A percentile compares a stretch with the other conserved stretches of the same genome.
These are phyloP conservation scores for Tricholomella constricta DNA, from an alignment of 768 basidiomycete species.

Conservation along the genomic window DNA sequence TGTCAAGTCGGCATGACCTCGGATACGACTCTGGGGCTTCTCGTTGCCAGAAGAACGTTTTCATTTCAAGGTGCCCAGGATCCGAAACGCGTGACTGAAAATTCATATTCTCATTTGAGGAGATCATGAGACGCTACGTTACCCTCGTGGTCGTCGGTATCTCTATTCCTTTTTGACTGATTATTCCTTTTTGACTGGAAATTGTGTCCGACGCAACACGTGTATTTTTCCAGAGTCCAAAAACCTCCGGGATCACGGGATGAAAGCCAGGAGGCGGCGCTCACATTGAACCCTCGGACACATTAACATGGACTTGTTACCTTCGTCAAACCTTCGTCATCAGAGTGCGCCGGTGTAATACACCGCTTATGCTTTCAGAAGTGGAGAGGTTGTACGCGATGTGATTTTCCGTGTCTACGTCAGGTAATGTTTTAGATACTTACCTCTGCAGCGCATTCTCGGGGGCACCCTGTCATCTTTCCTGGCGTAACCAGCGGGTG, in stretches of 20 bases:
- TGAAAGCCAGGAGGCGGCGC: neutral
- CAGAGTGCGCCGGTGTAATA: neutral
- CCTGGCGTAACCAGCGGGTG: neutral
- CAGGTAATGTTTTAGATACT: neutral
- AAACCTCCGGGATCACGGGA: conserved; percentile 10
- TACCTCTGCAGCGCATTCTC: neutral
- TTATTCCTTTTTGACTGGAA: neutral
- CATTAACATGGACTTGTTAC: neutral
- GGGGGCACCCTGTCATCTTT: conserved; percentile 1
- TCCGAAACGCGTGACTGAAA: neutral
- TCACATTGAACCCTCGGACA: neutral
- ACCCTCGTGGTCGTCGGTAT: neutral
- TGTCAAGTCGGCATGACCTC: conserved; percentile 13
- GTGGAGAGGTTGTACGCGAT: neutral
- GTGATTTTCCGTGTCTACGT: conserved; percentile 3
- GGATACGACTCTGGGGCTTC: conserved; percentile 5
- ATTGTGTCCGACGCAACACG: neutral
- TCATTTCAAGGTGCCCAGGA: neutral
- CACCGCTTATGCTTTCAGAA: neutral
- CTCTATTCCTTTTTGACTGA: neutral
- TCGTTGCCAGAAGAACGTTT: neutral
- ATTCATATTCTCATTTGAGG: neutral
- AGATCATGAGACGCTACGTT: neutral
- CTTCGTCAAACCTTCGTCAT: neutral
- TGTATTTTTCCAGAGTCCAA: neutral